A percentile compares a stretch with the other conserved stretches of the same genome.
These are phyloP conservation scores for Colletotrichum nymphaeae DNA, from an alignment of 2,329 filamentous ascomycete genomes.

Conservation along the genomic window DNA sequence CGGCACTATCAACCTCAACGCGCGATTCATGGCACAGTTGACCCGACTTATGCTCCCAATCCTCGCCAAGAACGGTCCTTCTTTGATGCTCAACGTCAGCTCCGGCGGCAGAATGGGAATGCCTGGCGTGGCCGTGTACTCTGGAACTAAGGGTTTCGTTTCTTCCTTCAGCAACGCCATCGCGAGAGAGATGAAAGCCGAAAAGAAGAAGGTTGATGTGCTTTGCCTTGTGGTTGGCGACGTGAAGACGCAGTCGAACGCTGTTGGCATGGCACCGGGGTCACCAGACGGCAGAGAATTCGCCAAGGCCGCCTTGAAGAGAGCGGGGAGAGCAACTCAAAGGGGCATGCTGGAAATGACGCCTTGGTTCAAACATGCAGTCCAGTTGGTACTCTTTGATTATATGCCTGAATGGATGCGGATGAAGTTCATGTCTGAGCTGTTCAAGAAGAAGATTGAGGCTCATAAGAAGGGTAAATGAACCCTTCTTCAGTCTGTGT, in stretches of 20 bases:
- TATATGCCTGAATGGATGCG: neutral
- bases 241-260: constrained; percentile 35
- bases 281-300: constrained; percentile 23
- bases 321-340: constrained; percentile 40
- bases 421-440: neutral
- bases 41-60: constrained; percentile 40
- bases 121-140: constrained; percentile 45
- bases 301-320: constrained; percentile 36
- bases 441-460: neutral
- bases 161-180: constrained; percentile 42
- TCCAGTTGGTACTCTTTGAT: neutral
- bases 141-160: constrained; percentile 46
- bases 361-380: constrained; percentile 26
- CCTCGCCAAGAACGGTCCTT: constrained; percentile 41
- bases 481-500: neutral
- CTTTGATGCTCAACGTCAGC: constrained; percentile 45
- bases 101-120: constrained; percentile 40
- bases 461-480: neutral
- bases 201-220: constrained; percentile 41
- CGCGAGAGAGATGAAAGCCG: constrained; percentile 42
- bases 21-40: constrained; percentile 48
- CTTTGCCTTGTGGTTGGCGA: constrained; percentile 44
- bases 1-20: constrained; percentile 45
- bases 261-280: no score
- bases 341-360: constrained; percentile 39